Base-by-base conservation (phyloP, 805 yeast genomes). In the Saccharomycopsis synnaedendra region DNA sequence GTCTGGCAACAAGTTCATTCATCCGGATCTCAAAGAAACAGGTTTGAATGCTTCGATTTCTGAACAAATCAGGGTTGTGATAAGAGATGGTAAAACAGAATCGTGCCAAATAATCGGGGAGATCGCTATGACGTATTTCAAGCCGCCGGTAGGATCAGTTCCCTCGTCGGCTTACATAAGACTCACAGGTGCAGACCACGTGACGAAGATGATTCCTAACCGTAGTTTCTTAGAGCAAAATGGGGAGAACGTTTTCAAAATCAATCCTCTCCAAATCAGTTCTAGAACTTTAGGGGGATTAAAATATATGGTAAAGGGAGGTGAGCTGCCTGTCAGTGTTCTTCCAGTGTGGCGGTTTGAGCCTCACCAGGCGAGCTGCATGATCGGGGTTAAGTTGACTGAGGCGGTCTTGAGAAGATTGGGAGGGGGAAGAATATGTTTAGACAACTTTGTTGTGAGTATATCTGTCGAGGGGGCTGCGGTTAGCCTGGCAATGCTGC, bases 261-360 rank as follows among this genome's bases (percentile, higher is more conserved):
- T 73, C 11, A 66, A 69, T 45, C 77, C 81, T 28, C 62, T 65
- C 4, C 69, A 71, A 42, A 77, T 83, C 41, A 62, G 75, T 37
- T 71, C 79, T 39, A 77, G 78, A 57, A 82, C 94, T 1, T 68
- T 84, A 36, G 94, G 94, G 31, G 95, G 89, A 0, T 65, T 89
- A 56, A 85, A 85, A 61, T 90, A 89, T 60, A 70, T 82, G 60
- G 59, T 76, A 44, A 71, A 72, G 39, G 66, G 69, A 47, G 66
- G 70, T 49, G 61, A 66, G 10, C 76, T 81, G 6, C 97, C 97
- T 8, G 63, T 90, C 30, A 62, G 75, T 32, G 71, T 90, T 42
- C 71, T 78, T 38, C 96, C 96, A 39, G 76, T 82, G 41, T 93
- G 97, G 97, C 83, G 88, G 59, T 83, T 82, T 60, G 96, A 89